A percentile compares a stretch with the other conserved stretches of the same genome.
Evolutionary conservation across 352 stramenopile species (phyloP).

Genomic region (Saprolegnia parasitica): DNA sequence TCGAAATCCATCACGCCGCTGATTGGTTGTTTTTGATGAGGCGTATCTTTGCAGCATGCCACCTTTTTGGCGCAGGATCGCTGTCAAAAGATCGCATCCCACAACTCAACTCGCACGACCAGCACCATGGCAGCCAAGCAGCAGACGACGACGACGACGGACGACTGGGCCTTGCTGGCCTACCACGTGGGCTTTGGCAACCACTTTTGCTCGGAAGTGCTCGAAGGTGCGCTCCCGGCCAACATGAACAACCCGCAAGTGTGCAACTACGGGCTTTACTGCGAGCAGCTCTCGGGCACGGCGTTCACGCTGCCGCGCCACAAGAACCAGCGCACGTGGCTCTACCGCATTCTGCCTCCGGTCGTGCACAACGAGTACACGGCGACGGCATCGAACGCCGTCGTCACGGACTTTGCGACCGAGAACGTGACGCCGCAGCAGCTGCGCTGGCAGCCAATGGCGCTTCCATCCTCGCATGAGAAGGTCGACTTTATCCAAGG

Average conservation of each 20-base stretch:
- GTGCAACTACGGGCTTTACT: conserved; percentile 88
- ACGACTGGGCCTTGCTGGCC: conserved; percentile 51
- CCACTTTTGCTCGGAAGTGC: conserved; percentile 89
- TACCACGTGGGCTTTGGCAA: conserved; percentile 92
- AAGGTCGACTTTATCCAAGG: conserved; percentile 86
- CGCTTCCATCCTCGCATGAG: conserved; percentile 45
- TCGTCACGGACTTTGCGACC: conserved; percentile 64
- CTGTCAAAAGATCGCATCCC: neutral
- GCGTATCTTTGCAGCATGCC: conserved; percentile 9
- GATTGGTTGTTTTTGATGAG: neutral
- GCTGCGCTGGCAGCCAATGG: conserved; percentile 88
- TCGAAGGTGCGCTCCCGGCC: conserved; percentile 85
- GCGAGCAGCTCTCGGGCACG: conserved; percentile 94
- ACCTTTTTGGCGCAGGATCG: neutral
- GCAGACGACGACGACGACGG: neutral
- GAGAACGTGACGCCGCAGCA: conserved; percentile 84
- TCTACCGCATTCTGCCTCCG: conserved; percentile 89
- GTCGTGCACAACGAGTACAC: conserved; percentile 76
- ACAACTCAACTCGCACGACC: neutral
- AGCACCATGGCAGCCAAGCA: neutral
- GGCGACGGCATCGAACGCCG: conserved; percentile 35
- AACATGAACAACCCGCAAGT: conserved; percentile 93
- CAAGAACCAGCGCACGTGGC: conserved; percentile 87
- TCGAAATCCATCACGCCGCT: neutral
- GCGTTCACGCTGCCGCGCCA: conserved; percentile 92